Base-by-base conservation (phyloP, 2,329 filamentous ascomycete species). In the Cryphonectria parasitica region DNA sequence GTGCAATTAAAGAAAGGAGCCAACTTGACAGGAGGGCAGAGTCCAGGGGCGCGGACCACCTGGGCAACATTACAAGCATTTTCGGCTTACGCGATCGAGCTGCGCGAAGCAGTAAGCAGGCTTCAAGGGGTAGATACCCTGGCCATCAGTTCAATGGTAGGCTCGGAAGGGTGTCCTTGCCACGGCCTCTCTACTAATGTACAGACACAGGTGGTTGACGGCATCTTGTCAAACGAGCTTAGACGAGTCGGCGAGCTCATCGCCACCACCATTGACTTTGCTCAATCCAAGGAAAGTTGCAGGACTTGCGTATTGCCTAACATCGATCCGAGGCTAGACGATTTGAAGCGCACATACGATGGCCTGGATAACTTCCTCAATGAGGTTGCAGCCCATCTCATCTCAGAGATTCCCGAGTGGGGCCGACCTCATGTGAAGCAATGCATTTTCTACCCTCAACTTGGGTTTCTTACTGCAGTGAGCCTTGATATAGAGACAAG, bases 381-480 rank as follows among this genome's bases (percentile, higher is more conserved):
- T 2, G 81, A 89, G 67, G 88, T 94, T 1, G 90, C 90, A 6
- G 83, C 85, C 25, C 86, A 88, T n/a, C 83, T 97, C 69, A 87
- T 87, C 0, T 79, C 80, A 19, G 84, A 85, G 1, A 83, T 96
- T 28, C 91, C 94, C 0, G 83, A 87, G 71, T 86, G 86, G 84
- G 84, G 85, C 25, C 79, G 79, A 36, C 78, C 80, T 41, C 84
- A 87, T 71, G 81, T 91, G 19, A 83, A 86, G 45, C 95, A 95
- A 68, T 97, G 97, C 73, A 91, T 96, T 25, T 97, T 96, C 78
- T 92, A 97, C 73, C 95, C 95, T 0, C 94, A 97, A 76, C 88
- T 98, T 52, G 96, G 96, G 0, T 99, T 98, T 77, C 87, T 98
- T 52, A 92, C 94, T 2, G 90, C 91, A 0, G 90, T 97, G 22